Evolutionary conservation across 192 early-diverging fungal species (phyloP), one percentile per base, ranked within the genome.

Genomic region (Linnemannia hyalina): DNA sequence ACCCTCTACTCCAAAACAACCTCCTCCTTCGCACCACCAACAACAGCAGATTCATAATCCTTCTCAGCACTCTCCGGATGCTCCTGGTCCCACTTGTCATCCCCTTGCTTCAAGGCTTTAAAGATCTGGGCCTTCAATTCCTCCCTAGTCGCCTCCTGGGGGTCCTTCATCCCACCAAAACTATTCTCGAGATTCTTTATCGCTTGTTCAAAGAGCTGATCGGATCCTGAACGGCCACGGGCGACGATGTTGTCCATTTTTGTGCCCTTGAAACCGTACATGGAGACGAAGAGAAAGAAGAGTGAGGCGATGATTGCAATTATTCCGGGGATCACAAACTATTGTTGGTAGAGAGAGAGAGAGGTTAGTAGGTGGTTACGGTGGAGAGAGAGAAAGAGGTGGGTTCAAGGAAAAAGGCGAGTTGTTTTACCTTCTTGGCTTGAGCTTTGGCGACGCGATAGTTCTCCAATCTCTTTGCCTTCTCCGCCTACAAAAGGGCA

Each of bases 301-400:
- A 76, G 20, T 23, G 41, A 40, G 8, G 42, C 63, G 13, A 76
- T 40, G 38, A 76, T n/a, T 11, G 44, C 75, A 11, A 76, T 20
- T 36, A 76, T 76, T 4, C 75, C 75, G 22, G 75, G 75, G 57
- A 76, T 76, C 20, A 80, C 71, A n/a, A 73, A 80, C 78, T 80
- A 63, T 40, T 3, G 38, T 40, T 40, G 49, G 29, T 23, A n/a
- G 57, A n/a, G n/a, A n/a, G 9, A 7, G 9, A 10, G 23, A n/a
- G n/a, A 26, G 18, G 49, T 52, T 20, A 46, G 44, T 46, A 15
- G 44, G 44, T 40, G 44, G 44, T 52, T 16, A 18, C 49, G 49
- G 18, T 20, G 15, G 49, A 16, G 4, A 18, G 47, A 18, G 16
- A 49, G 10, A 52, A 1, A 46, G 44, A 8, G 44, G 49, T 18